phyloP scores from a whole-genome alignment of 2,329 filamentous ascomycete genomes.

The Exophiala alcalophila region DNA sequence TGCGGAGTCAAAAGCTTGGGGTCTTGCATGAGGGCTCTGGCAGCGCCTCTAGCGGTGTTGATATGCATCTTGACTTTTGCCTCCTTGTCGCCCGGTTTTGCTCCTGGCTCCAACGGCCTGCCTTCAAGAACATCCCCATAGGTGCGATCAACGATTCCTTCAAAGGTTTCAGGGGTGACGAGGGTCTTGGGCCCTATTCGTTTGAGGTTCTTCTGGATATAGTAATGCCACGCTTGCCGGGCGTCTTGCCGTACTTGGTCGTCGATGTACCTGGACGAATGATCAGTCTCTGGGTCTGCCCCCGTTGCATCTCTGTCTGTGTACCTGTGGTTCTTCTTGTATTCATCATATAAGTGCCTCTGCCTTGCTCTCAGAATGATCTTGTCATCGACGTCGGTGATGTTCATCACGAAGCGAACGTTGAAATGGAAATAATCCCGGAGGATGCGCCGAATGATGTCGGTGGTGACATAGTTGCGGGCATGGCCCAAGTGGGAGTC shows the following conservation, averaged over 20 bases:
- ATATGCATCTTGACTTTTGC: slow-evolving; percentile 91
- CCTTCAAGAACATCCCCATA: slow-evolving; percentile 57
- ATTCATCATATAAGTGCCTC: slow-evolving; percentile 71
- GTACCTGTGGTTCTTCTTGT: slow-evolving; percentile 53
- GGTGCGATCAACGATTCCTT: slow-evolving; percentile 46
- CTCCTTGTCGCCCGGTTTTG: slow-evolving; percentile 68
- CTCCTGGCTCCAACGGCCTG: slow-evolving; percentile 52
- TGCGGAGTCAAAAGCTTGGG: slow-evolving; percentile 33
- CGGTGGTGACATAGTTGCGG: slow-evolving; percentile 85
- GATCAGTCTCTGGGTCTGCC: too few relatives aligned
- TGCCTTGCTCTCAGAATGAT: slow-evolving; percentile 68
- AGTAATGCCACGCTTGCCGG: slow-evolving; percentile 53
- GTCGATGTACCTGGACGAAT: slow-evolving; percentile 33
- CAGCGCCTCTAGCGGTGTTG: slow-evolving; percentile 57
- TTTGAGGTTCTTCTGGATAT: slow-evolving; percentile 66
- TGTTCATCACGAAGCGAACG: slow-evolving; percentile 88
- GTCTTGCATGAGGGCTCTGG: slow-evolving; percentile 47
- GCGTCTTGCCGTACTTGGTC: slow-evolving; percentile 49
- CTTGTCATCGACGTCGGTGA: slow-evolving; percentile 80
- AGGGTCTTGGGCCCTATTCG: slow-evolving; percentile 44
- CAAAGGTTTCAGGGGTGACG: slow-evolving; percentile 46
- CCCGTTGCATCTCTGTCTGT: too few relatives aligned
- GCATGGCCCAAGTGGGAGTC: slow-evolving; percentile 80
- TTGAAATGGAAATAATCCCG: slow-evolving; percentile 79
- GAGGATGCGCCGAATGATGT: slow-evolving; percentile 81